These are phyloP conservation scores for Candida labiduridarum DNA, from an alignment of 1,139 yeast species.

Conservation along the genomic window DNA sequence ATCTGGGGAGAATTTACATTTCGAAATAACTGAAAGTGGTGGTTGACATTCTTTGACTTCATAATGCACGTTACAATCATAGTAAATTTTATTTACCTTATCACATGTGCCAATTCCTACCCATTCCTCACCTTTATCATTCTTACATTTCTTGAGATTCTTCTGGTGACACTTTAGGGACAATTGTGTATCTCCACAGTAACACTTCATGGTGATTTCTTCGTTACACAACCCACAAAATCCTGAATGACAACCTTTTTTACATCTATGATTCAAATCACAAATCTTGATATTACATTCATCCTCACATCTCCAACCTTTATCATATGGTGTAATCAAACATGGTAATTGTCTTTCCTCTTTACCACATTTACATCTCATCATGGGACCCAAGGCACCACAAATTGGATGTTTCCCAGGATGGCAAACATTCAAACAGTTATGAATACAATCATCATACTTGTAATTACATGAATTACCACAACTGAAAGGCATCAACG, in stretches of 20 bases:
- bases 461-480: constrained; percentile 75
- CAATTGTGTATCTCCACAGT: constrained; percentile 53
- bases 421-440: constrained; percentile 77
- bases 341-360: constrained; percentile 69
- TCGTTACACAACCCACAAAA: constrained; percentile 71
- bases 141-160: constrained; percentile 29
- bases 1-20: constrained; percentile 69
- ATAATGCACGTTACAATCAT: constrained; percentile 70
- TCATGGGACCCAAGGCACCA: constrained; percentile 71
- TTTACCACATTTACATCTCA: constrained; percentile 78
- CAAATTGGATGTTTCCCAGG: constrained; percentile 90
- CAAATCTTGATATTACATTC: constrained; percentile 66
- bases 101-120: constrained; percentile 67
- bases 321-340: constrained; percentile 64
- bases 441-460: constrained; percentile 67
- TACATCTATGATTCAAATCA: constrained; percentile 67
- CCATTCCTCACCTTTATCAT: constrained; percentile 40
- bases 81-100: constrained; percentile 47
- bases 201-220: constrained; percentile 53
- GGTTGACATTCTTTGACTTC: constrained; percentile 66
- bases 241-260: constrained; percentile 59
- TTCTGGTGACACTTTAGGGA: constrained; percentile 54
- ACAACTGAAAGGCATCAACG: constrained; percentile 80
- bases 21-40: constrained; percentile 41
- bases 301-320: constrained; percentile 70